These are phyloP conservation scores for Mortierella sp. DNA, from an alignment of 371 early-diverging fungal genomes.

Conservation along the genomic window DNA sequence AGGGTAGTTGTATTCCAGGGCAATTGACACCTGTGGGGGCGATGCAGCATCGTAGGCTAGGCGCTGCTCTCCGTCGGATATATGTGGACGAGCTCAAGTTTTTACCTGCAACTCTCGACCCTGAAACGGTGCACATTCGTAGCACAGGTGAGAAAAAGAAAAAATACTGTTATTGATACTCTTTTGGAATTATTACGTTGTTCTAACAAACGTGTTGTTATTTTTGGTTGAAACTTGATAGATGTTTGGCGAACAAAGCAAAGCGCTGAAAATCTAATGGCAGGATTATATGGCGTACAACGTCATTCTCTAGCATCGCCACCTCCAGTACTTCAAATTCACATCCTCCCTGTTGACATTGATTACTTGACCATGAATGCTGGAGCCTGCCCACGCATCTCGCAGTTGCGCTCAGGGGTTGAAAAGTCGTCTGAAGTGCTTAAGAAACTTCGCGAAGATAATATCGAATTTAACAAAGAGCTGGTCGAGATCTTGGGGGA, in stretches of 20 bases:
- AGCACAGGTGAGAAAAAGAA: slow-evolving; percentile 38
- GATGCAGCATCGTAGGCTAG: slow-evolving; percentile 62
- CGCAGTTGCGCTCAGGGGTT: slow-evolving; percentile 25
- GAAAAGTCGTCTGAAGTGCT: slow-evolving; percentile 22
- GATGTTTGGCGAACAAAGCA: slow-evolving; percentile 68
- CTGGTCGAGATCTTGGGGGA: slow-evolving; percentile 40
- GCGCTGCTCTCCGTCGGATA: slow-evolving; percentile 61
- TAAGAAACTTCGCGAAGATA: slow-evolving; percentile 23
- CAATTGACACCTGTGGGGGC: slow-evolving; percentile 68
- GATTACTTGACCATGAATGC: slow-evolving; percentile 65
- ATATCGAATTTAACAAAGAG: slow-evolving; percentile 54
- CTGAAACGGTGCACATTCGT: slow-evolving; percentile 37
- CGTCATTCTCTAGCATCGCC: not conserved
- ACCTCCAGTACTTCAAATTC: slow-evolving; percentile 58
- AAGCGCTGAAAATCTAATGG: slow-evolving; percentile 65
- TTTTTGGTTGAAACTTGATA: slow-evolving; percentile 7
- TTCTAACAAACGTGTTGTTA: not conserved
- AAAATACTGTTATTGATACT: not conserved
- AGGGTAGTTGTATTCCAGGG: slow-evolving; percentile 43
- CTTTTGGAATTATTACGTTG: not conserved
- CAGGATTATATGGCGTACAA: slow-evolving; percentile 62
- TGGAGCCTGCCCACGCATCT: slow-evolving; percentile 59
- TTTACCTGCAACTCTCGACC: slow-evolving; percentile 45
- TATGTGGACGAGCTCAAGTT: slow-evolving; percentile 66
- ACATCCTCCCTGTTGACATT: slow-evolving; percentile 57